Conservation (phyloP, 31 red algal genomes). For the Porphyra umbilicalis region DNA sequence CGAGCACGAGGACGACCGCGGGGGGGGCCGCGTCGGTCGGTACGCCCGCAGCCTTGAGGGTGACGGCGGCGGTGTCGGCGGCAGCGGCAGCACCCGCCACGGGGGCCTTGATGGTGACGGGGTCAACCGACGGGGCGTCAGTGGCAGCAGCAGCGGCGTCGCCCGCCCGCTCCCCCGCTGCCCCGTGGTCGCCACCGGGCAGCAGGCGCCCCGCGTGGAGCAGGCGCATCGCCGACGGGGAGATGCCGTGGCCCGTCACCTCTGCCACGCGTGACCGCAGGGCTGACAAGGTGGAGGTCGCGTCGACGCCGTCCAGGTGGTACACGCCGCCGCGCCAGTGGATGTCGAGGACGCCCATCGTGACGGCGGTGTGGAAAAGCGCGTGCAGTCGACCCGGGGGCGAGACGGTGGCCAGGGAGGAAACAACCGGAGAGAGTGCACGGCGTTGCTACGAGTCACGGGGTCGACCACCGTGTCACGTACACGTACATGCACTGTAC, state of each 20-base stretch:
- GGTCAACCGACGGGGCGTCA: neutral
- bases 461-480: no score
- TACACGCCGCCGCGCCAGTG: neutral
- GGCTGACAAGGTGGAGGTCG: neutral
- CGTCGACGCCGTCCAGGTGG: neutral
- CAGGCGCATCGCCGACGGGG: neutral
- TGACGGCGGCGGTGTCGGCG: neutral
- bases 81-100: no score
- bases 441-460: no score
- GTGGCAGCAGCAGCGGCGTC: neutral
- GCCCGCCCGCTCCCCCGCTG: no score
- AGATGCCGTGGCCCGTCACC: neutral
- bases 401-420: neutral
- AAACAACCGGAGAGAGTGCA: no score
- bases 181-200: neutral
- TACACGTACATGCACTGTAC: no score
- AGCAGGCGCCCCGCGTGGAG: neutral
- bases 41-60: neutral
- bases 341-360: neutral
- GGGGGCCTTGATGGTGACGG: no score
- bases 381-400: neutral
- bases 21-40: neutral
- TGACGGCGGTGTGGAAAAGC: no score
- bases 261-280: neutral
- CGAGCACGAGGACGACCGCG: neutral